A percentile compares a stretch with the other conserved stretches of the same genome.
phyloP scores from a whole-genome alignment of 495 filamentous ascomycete species.

The Daldinia caldariorum region DNA sequence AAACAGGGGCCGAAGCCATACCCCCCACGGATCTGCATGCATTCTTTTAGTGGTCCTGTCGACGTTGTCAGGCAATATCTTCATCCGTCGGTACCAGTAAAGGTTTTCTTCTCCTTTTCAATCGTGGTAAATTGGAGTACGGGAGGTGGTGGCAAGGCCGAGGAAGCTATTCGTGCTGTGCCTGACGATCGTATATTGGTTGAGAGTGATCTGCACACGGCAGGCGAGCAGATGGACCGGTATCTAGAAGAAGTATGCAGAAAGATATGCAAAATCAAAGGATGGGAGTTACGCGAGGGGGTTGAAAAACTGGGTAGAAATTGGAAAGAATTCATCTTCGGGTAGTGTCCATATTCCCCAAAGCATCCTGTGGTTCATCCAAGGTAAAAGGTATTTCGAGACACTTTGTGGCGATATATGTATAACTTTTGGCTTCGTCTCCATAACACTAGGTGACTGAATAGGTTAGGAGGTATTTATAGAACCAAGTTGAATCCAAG shows the following conservation, averaged over 20 bases:
- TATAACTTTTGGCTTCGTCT: background rate
- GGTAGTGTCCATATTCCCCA: slow-evolving; percentile 43
- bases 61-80: slow-evolving; percentile 82
- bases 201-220: slow-evolving; percentile 90
- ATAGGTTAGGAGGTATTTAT: no score
- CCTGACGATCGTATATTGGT: slow-evolving; percentile 83
- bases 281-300: slow-evolving; percentile 79
- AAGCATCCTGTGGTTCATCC: background rate
- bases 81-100: slow-evolving; percentile 74
- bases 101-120: slow-evolving; percentile 91
- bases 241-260: slow-evolving; percentile 77
- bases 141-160: slow-evolving; percentile 58
- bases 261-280: slow-evolving; percentile 78
- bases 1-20: slow-evolving; percentile 63
- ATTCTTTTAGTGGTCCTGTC: slow-evolving; percentile 88
- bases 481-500: no score
- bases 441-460: background rate
- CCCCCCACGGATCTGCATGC: slow-evolving; percentile 90
- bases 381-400: background rate
- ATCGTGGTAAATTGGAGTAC: slow-evolving; percentile 78
- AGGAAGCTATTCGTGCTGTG: slow-evolving; percentile 73
- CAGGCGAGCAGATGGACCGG: slow-evolving; percentile 83
- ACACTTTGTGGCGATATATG: background rate
- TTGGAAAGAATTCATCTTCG: slow-evolving; percentile 84
- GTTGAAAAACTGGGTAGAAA: slow-evolving; percentile 75